Base-by-base conservation (phyloP, 2,329 filamentous ascomycete genomes). In the Colletotrichum falcatum region DNA sequence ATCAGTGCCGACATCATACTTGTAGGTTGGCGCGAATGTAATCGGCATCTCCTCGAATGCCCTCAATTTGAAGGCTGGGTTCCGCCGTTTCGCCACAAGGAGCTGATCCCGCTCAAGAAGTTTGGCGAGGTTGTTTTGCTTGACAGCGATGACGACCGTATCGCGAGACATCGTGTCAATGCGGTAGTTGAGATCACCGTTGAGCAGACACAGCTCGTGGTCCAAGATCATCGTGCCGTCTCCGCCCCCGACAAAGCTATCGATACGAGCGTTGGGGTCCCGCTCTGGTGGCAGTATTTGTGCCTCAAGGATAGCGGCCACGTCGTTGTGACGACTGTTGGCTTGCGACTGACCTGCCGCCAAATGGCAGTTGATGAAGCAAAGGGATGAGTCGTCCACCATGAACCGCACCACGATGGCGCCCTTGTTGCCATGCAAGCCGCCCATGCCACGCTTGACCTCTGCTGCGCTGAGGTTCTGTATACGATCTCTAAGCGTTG, bases 151-250 rank as follows among this genome's bases (percentile, higher is more conserved):
- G 65, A 98, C 92, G 3, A 99, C 95, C 0, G 93, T 94, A 76
- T 98, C 94, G 60, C 96, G 93, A 23, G 94, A 94, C 89, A 98
- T 98, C 30, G 95, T 94, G 79, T 99, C 96, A 77, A 99, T 98
- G 72, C 96, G 94, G 80, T 99, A 99, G 81, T 99, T 99, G 60
- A 99, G 87, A 79, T 99, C 96, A 35, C 96, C 96, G 76, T 98
- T 98, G 51, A 98, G 83, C 58, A 99, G 90, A 79, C 95, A 98
- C n/a, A 99, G 92, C 81, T 99, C 96, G 78, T 99, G 96, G 77
- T 99, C 96, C 68, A 98, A 86, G 69, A 99, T 93, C 91, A 98
- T 94, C 49, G 90, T 91, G 8, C 96, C 96, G 78, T 99, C 96
- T 54, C 96, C 96, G n/a, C 96, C 96, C 33, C 94, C 93, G 8